Evolutionary conservation across 148 eudicot genomes (phyloP), one percentile per base, ranked within the genome.

Genomic region (Cornus controversa): DNA sequence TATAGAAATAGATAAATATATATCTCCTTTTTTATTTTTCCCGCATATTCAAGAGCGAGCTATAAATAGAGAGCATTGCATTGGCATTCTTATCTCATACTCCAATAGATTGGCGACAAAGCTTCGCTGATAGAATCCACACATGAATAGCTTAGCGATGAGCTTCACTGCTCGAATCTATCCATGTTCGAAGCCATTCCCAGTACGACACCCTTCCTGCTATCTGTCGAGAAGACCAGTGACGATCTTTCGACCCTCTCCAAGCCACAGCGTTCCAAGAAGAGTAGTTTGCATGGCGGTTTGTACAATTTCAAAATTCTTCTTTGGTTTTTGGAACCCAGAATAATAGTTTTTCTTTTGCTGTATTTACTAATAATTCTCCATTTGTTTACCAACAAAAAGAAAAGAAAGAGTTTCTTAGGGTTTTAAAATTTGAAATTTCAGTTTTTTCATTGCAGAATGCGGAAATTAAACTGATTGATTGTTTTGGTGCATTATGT

Each of bases 201-300:
- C 74, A 6, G 13, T 24, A 10, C 81, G 47, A 28, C 79, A 29
- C 36, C 53, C 9, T 40, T 70, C 63, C 28, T 8, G 70, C 64
- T 34, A 63, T 26, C 75, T 37, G 23, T 18, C 70, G 34, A 67
- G 62, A 70, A 70, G 62, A 5, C 27, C 66, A 27, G 31, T 75
- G 22, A n/a, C n/a, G n/a, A 65, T 57, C 78, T 62, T 66, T 67
- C 84, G 67, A 47, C 85, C 78, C 14, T 10, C 88, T 36, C 83
- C 73, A 2, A 83, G 22, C 72, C 86, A 73, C 66, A 80, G 75
- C 40, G 74, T 68, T 71, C 83, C 80, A 2, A 75, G 83, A 78
- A 73, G 86, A 78, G 69, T 91, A 78, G 84, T 90, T 78, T 96
- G 99, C 93, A 88, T 88, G 93, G 99, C 99, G 82, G 99, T 96